phyloP scores from a whole-genome alignment of 352 stramenopile genomes.

The Phytophthora boehmeriae region DNA sequence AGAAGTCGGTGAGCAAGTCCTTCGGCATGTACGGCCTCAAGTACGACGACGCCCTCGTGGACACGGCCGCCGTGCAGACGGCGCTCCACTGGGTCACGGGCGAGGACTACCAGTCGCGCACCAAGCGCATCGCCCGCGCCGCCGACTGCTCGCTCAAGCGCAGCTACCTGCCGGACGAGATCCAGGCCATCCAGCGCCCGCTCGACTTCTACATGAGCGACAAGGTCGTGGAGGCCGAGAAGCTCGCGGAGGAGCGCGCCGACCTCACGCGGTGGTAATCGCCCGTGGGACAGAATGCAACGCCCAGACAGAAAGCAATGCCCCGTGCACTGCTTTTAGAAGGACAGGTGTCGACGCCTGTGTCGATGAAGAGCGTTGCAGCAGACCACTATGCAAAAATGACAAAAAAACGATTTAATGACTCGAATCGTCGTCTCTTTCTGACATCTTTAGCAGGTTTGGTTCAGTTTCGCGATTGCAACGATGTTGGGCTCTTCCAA shows the following conservation, averaged over 20 bases:
- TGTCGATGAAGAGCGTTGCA: not conserved
- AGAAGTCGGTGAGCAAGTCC: constrained; percentile 84
- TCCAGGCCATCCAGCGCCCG: constrained; percentile 86
- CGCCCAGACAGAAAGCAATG: not conserved
- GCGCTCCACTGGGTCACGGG: constrained; percentile 81
- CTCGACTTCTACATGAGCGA: constrained; percentile 76
- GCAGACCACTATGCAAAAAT: constrained; percentile 30
- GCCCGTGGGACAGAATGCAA: constrained; percentile 12
- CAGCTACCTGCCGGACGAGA: constrained; percentile 85
- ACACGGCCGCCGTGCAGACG: constrained; percentile 80
- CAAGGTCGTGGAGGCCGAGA: constrained; percentile 59
- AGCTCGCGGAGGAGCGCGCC: constrained; percentile 71
- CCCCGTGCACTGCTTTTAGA: too few relatives aligned
- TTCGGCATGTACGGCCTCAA: constrained; percentile 85
- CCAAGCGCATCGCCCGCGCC: constrained; percentile 82
- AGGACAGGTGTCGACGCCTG: not conserved
- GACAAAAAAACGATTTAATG: constrained; percentile 16
- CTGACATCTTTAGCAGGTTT: constrained; percentile 9
- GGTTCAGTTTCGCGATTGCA: not conserved
- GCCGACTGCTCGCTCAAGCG: constrained; percentile 87
- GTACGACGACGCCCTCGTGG: constrained; percentile 88
- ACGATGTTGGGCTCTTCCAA: constrained; percentile 20
- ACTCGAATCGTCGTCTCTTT: constrained; percentile 26
- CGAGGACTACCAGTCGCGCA: constrained; percentile 77
- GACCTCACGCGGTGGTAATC: constrained; percentile 87